These are phyloP conservation scores for Lachnellula hyalina DNA, from an alignment of 2,329 filamentous ascomycete genomes.

Conservation along the genomic window DNA sequence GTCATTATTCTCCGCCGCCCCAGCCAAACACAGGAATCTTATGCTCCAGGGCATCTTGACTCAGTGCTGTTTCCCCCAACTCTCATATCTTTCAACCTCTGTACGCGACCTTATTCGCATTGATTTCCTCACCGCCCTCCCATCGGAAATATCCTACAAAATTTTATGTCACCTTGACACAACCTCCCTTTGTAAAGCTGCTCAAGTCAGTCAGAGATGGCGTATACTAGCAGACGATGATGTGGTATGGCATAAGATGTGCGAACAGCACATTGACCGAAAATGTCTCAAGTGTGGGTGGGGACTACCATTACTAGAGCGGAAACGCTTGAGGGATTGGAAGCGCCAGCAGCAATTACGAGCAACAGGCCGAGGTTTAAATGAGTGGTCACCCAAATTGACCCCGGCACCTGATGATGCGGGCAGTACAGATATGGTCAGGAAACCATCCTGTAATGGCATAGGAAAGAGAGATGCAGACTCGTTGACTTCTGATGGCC, in stretches of 20 bases:
- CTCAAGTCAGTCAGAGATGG: conserved; percentile 89
- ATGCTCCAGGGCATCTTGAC: conserved; percentile 96
- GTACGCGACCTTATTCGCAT: conserved; percentile 95
- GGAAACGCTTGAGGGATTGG: conserved; percentile 79
- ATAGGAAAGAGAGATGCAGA: conserved; percentile 24
- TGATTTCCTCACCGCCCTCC: conserved; percentile 86
- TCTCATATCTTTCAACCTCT: conserved; percentile 85
- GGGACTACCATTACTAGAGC: conserved; percentile 84
- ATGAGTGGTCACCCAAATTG: conserved; percentile 46
- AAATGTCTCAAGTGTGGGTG: conserved; percentile 95
- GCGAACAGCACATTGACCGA: conserved; percentile 89
- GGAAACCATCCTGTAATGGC: conserved; percentile 11
- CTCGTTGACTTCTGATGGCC: conserved; percentile 13
- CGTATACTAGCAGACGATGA: conserved; percentile 89
- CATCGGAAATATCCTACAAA: conserved; percentile 86
- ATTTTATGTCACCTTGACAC: conserved; percentile 92
- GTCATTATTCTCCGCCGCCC: conserved; percentile 95
- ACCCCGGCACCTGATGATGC: conserved; percentile 40
- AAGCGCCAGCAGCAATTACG: conserved; percentile 69
- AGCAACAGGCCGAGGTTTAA: conserved; percentile 52
- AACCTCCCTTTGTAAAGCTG: conserved; percentile 88
- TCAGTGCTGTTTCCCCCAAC: conserved; percentile 95
- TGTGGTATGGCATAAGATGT: conserved; percentile 97
- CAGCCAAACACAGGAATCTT: conserved; percentile 85
- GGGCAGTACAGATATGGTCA: conserved; percentile 3